Conservation (phyloP, 1,139 yeast genomes). For the Suhomyces guaymorum region DNA sequence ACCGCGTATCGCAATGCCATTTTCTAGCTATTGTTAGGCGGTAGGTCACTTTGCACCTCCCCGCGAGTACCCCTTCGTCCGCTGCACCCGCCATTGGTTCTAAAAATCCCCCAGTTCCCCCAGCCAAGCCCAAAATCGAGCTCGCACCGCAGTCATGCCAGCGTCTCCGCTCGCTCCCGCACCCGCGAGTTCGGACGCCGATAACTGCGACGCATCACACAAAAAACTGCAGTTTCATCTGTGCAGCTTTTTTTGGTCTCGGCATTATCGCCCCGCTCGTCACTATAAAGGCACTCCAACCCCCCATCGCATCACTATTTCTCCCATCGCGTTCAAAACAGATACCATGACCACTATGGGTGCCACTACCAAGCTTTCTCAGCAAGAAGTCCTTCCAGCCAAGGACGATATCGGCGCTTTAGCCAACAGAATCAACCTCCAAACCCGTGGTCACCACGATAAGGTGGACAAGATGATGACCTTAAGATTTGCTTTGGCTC, state of each 20-base stretch:
- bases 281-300: conserved; percentile 1
- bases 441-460: conserved; percentile 67
- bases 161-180: no score
- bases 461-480: conserved; percentile 69
- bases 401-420: conserved; percentile 78
- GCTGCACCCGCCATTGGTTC: no score
- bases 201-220: conserved; percentile 7
- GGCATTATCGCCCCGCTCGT: conserved; percentile 10
- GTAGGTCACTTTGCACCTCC: no score
- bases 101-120: no score
- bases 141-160: no score
- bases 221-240: background rate
- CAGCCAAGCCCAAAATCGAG: no score
- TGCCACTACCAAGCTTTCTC: conserved; percentile 45
- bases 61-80: no score
- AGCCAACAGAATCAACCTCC: conserved; percentile 74
- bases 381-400: conserved; percentile 63
- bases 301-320: conserved; percentile 3
- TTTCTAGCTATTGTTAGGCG: no score
- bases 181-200: no score
- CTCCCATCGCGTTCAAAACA: background rate
- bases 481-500: conserved; percentile 70
- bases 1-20: no score
- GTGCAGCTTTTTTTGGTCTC: conserved; percentile 1
- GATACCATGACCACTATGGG: conserved; percentile 15